These are phyloP conservation scores for Globisporangium yorkense DNA, from an alignment of 352 stramenopile genomes.

Conservation along the genomic window DNA sequence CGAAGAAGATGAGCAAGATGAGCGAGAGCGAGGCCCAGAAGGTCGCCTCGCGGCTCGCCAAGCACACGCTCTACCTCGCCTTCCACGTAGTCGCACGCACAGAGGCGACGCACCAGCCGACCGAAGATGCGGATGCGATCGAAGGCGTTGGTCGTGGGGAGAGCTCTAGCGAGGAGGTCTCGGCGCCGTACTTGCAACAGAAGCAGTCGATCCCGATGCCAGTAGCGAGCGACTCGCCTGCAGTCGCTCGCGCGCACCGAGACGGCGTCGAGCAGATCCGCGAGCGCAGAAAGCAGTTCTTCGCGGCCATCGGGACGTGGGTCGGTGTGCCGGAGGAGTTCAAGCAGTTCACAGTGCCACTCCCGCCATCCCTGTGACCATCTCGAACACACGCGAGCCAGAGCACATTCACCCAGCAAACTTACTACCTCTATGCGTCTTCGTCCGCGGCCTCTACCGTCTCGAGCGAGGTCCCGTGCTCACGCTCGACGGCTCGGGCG, in stretches of 20 bases:
- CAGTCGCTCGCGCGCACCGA: background rate
- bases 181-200: slow-evolving; percentile 27
- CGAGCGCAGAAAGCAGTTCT: slow-evolving; percentile 6
- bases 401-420: too few relatives aligned
- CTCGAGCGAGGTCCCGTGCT: background rate
- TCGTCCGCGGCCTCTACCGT: background rate
- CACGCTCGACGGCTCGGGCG: background rate
- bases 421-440: too few relatives aligned
- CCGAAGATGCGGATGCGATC: background rate
- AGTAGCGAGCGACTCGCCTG: background rate
- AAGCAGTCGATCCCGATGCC: slow-evolving; percentile 27
- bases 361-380: background rate
- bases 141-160: background rate
- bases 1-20: slow-evolving; percentile 62
- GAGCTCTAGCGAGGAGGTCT: background rate
- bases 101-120: background rate
- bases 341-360: slow-evolving; percentile 37
- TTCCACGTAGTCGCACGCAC: slow-evolving; percentile 20
- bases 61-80: slow-evolving; percentile 47
- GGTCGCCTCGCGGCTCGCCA: slow-evolving; percentile 58
- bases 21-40: slow-evolving; percentile 29
- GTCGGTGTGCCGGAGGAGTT: slow-evolving; percentile 26
- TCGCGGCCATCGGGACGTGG: slow-evolving; percentile 18
- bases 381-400: background rate
- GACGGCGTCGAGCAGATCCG: background rate